These are phyloP conservation scores for Mycena maculata DNA, from an alignment of 768 basidiomycete genomes.

Conservation along the genomic window DNA sequence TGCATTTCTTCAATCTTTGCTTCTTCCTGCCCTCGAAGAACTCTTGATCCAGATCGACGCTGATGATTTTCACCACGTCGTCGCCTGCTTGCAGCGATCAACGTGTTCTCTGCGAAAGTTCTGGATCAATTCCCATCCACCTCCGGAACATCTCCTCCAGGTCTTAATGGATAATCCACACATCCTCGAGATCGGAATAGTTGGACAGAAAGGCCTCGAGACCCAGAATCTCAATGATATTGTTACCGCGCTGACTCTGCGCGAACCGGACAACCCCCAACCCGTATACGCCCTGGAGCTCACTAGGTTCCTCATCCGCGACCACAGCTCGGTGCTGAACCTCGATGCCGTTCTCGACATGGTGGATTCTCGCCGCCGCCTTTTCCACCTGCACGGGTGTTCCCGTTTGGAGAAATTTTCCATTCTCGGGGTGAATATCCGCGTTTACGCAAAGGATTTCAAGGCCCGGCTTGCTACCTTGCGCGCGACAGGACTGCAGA, in stretches of 20 bases:
- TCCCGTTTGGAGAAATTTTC: background rate
- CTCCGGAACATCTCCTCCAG: too few relatives aligned
- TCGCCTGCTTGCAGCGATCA: background rate
- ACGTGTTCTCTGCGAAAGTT: too few relatives aligned
- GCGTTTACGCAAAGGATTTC: too few relatives aligned
- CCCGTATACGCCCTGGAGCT: background rate
- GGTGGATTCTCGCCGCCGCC: background rate
- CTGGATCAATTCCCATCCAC: too few relatives aligned
- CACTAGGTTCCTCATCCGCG: background rate
- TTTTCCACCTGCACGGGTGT: background rate
- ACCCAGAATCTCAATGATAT: background rate
- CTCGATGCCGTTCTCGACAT: background rate
- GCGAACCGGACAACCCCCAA: background rate
- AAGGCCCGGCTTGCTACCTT: too few relatives aligned
- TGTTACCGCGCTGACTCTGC: background rate
- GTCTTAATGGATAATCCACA: background rate
- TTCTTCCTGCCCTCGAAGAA: background rate
- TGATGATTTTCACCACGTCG: background rate
- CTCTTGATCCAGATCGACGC: background rate
- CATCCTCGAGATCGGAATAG: background rate
- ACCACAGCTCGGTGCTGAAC: background rate
- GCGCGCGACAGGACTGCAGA: too few relatives aligned
- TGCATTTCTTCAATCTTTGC: background rate
- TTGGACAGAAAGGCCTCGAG: background rate
- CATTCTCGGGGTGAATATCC: too few relatives aligned